Percentiles rank a stretch among this genome's conserved stretches.
Conservation (phyloP, 345 rosid genomes). For the Rhodamnia rubescens region DNA sequence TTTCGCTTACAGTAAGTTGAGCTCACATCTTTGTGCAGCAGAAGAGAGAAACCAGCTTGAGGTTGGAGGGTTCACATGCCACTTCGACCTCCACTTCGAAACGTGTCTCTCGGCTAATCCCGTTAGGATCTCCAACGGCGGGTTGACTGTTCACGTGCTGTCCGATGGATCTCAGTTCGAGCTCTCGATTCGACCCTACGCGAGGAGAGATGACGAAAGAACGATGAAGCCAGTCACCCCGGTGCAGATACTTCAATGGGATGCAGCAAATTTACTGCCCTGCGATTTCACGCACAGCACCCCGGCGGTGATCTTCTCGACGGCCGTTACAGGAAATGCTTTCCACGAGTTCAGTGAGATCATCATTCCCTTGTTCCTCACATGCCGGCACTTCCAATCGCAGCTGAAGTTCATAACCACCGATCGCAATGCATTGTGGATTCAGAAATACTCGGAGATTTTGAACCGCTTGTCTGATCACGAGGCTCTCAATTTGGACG, state of each 20-base stretch:
- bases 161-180: slow-evolving; percentile 1
- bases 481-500: slow-evolving; percentile 12
- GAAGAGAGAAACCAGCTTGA: slow-evolving; percentile 15
- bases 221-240: slow-evolving; percentile 8
- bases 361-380: slow-evolving; percentile 32
- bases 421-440: slow-evolving; percentile 22
- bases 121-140: slow-evolving; percentile 9
- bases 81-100: slow-evolving; percentile 9
- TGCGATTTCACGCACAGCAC: slow-evolving; percentile 13
- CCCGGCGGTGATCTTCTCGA: slow-evolving; percentile 31
- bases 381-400: slow-evolving; percentile 15
- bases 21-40: slow-evolving; percentile 1
- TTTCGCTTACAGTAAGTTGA: neutral
- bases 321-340: slow-evolving; percentile 17
- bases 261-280: neutral
- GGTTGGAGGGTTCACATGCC: slow-evolving; percentile 14
- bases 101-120: slow-evolving; percentile 14
- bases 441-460: slow-evolving; percentile 13
- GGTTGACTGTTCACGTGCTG: slow-evolving; percentile 5
- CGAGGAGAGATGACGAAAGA: slow-evolving; percentile 7
- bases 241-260: slow-evolving; percentile 11
- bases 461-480: slow-evolving; percentile 12
- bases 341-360: slow-evolving; percentile 36
- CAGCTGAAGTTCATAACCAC: slow-evolving; percentile 19
- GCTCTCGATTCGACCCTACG: slow-evolving; percentile 10